Evolutionary conservation across 805 yeast genomes (phyloP), one percentile per base, ranked within the genome.

Genomic region (Nematodospora valgi): DNA sequence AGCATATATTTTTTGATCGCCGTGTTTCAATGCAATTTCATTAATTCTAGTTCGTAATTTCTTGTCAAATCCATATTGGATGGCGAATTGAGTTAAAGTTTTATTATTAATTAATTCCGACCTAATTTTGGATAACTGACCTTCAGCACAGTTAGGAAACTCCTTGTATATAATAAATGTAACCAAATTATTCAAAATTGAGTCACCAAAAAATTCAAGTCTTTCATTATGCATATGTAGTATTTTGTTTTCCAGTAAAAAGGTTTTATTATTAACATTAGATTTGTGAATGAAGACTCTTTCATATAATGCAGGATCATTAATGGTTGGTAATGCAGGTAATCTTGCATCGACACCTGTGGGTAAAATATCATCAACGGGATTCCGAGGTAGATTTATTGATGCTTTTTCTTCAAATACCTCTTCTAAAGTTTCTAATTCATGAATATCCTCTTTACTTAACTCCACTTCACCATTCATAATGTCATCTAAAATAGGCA

Each of bases 141-240:
- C 98, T 66, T 93, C 98, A 16, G 78, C 64, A 28, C 80, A 81
- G 28, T 69, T 60, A 0, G 94, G 93, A 47, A 82, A 84, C 37
- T 72, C 58, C 18, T 74, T 68, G 48, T 71, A 87, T 12, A 86
- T 66, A 27, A 89, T 69, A 39, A 74, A 63, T 0, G 96, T 82
- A 35, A 84, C 78, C n/a, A 81, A 64, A 35, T 73, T 74, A 51
- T 86, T 84, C 40, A 91, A 62, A 14, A 87, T 74, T 1, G 97
- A 80, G 61, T 91, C 98, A 11, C 98, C 98, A 28, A 86, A 63
- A 52, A 87, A 91, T 62, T 91, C 98, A 15, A 88, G 64, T 32
- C 96, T 70, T 65, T 89, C 97, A 55, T 91, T 86, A 48, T 86
- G 89, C 2, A 80, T 64, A 34, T 70, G 63, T 17, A 82, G 63